Evolutionary conservation across 768 basidiomycete genomes (phyloP).

Genomic region (Pleurotus eryngii): DNA sequence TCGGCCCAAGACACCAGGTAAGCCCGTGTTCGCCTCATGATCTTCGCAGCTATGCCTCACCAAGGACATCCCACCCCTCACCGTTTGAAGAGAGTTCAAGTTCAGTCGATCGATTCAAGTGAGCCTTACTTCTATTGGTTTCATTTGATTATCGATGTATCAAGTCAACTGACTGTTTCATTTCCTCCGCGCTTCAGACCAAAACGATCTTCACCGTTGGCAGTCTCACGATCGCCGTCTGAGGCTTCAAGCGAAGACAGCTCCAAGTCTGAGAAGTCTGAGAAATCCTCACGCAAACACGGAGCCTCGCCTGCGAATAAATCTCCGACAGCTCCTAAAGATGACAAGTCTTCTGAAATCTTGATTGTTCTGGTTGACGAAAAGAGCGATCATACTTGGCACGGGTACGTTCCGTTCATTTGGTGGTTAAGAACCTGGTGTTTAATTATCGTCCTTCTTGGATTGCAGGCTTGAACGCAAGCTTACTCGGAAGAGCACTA

Average conservation of each 20-base stretch:
- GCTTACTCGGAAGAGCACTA: conserved; percentile 1
- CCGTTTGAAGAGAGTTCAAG: conserved; percentile 2
- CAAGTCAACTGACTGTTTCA: not conserved
- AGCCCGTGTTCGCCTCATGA: not conserved
- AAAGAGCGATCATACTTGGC: conserved; percentile 9
- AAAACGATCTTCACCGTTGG: conserved; percentile 5
- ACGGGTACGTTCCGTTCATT: conserved; percentile 1
- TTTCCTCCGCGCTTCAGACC: not conserved
- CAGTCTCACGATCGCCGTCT: conserved; percentile 1
- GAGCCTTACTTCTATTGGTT: not conserved
- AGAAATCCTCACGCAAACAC: not conserved
- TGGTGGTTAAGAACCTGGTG: not conserved
- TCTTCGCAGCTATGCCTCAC: not conserved
- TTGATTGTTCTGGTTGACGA: conserved; percentile 5
- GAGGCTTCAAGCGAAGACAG: conserved; percentile 6
- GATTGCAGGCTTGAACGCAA: conserved; percentile 2
- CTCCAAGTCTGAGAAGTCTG: conserved; percentile 5
- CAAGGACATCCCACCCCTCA: not conserved
- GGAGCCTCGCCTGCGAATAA: not conserved
- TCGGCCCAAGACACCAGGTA: conserved; percentile 5
- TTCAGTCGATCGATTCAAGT: conserved; percentile 6
- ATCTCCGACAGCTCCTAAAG: not conserved
- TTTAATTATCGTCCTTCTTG: not conserved
- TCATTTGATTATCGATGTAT: not conserved
- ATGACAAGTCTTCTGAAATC: conserved; percentile 7